Conservation (phyloP, 371 early-diverging fungal species). For the Phascolomyces articulosus region DNA sequence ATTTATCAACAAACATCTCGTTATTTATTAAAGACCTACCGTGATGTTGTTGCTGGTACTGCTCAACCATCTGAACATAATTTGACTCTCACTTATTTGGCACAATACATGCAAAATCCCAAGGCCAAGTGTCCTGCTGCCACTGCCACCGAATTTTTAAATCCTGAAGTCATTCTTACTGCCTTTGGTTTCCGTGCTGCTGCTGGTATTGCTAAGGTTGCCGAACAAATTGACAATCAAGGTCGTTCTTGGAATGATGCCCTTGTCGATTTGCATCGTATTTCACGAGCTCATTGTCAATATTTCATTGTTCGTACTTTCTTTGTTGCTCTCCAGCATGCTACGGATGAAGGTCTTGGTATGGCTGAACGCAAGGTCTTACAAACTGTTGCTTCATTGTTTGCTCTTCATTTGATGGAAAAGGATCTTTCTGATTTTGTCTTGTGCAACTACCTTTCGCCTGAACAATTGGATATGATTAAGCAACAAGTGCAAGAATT, state of each 20-base stretch:
- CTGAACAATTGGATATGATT: slow-evolving; percentile 56
- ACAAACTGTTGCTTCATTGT: slow-evolving; percentile 52
- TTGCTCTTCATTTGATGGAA: slow-evolving; percentile 67
- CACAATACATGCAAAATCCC: slow-evolving; percentile 51
- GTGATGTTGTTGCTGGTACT: slow-evolving; percentile 54
- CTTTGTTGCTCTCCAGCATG: slow-evolving; percentile 44
- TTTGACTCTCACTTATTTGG: slow-evolving; percentile 55
- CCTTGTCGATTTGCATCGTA: slow-evolving; percentile 62
- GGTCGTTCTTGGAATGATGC: slow-evolving; percentile 69
- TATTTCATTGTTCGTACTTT: slow-evolving; percentile 62
- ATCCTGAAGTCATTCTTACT: slow-evolving; percentile 62
- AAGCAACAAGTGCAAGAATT: slow-evolving; percentile 48
- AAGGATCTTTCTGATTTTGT: slow-evolving; percentile 69
- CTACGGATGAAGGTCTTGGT: slow-evolving; percentile 30
- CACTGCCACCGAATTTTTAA: slow-evolving; percentile 50
- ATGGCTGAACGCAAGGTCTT: slow-evolving; percentile 38
- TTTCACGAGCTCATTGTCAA: slow-evolving; percentile 71
- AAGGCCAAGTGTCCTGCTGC: slow-evolving; percentile 58
- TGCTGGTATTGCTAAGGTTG: slow-evolving; percentile 54
- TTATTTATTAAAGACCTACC: slow-evolving; percentile 65
- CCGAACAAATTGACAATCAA: slow-evolving; percentile 55
- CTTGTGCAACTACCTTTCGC: slow-evolving; percentile 44
- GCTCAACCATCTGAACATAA: slow-evolving; percentile 50
- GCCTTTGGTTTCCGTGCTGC: slow-evolving; percentile 75
- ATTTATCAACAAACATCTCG: slow-evolving; percentile 75